These are phyloP conservation scores for Xerocomus spinulosus DNA, from an alignment of 768 basidiomycete genomes.

Conservation along the genomic window DNA sequence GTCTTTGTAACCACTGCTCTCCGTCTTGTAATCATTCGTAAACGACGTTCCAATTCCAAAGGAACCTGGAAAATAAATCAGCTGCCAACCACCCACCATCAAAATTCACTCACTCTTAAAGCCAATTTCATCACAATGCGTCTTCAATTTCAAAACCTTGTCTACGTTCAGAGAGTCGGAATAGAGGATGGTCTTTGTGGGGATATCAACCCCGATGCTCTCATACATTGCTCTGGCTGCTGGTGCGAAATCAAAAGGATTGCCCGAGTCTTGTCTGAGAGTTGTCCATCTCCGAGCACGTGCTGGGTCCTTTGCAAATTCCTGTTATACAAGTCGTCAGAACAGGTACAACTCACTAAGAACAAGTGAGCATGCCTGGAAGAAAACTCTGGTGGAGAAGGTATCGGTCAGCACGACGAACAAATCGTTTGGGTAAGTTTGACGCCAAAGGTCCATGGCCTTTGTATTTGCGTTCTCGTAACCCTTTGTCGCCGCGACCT, in stretches of 20 bases:
- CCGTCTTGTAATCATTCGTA: slow-evolving; percentile 77
- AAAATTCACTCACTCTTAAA: slow-evolving; percentile 46
- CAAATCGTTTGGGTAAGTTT: slow-evolving; percentile 52
- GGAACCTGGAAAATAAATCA: slow-evolving; percentile 45
- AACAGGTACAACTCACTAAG: neutral
- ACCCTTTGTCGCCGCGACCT: slow-evolving; percentile 82
- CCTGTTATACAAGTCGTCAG: slow-evolving; percentile 35
- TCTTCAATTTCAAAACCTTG: slow-evolving; percentile 63
- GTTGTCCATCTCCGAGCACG: slow-evolving; percentile 73
- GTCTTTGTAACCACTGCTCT: slow-evolving; percentile 41
- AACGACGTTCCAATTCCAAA: slow-evolving; percentile 94
- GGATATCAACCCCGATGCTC: slow-evolving; percentile 60
- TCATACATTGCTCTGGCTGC: slow-evolving; percentile 70
- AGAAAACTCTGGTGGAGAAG: slow-evolving; percentile 84
- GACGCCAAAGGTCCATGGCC: slow-evolving; percentile 86
- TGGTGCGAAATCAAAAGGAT: slow-evolving; percentile 77
- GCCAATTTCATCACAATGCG: slow-evolving; percentile 69
- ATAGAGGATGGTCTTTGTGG: slow-evolving; percentile 69
- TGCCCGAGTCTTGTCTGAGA: slow-evolving; percentile 91
- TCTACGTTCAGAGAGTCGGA: slow-evolving; percentile 78
- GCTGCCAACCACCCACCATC: too few species aligned
- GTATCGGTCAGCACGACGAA: slow-evolving; percentile 92
- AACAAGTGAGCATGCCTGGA: slow-evolving; percentile 47
- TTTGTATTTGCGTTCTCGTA: slow-evolving; percentile 71
- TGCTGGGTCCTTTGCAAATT: slow-evolving; percentile 51